phyloP scores from a whole-genome alignment of 495 filamentous ascomycete species.

The Hyaloscypha finlandica region DNA sequence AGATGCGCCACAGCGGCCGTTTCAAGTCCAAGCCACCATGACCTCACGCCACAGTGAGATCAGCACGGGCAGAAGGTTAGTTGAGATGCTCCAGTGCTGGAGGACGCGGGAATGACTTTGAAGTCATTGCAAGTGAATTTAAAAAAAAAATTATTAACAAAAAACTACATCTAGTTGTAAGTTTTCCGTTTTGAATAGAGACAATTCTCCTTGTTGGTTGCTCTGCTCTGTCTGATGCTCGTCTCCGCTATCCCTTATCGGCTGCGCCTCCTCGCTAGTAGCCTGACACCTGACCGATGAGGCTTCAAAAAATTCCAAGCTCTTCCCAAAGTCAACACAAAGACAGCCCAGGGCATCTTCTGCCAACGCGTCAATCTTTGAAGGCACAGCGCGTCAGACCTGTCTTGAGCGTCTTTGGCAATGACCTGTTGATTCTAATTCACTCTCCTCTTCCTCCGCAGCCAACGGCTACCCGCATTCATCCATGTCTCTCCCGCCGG shows the following conservation, averaged over 20 bases:
- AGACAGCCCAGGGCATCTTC: neutral
- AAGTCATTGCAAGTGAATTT: neutral
- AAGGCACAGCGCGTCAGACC: neutral
- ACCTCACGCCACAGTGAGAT: neutral
- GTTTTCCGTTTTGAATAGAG: too few relatives aligned
- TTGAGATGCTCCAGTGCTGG: neutral
- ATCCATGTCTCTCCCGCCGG: constrained; percentile 52
- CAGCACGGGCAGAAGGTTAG: neutral
- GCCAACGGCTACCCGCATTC: neutral
- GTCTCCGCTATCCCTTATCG: neutral
- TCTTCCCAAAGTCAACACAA: neutral
- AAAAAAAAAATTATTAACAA: too few relatives aligned
- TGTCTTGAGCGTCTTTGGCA: neutral
- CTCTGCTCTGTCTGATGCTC: neutral
- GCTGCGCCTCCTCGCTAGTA: neutral
- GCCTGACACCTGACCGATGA: neutral
- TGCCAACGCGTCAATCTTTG: neutral
- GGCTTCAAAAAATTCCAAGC: neutral
- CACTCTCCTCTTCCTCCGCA: neutral
- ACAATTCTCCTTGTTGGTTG: too few relatives aligned
- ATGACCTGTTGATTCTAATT: neutral
- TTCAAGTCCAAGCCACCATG: constrained; percentile 12
- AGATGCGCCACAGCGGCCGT: constrained; percentile 11
- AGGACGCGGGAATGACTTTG: neutral
- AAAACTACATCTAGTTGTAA: too few relatives aligned